phyloP scores from a whole-genome alignment of 345 rosid genomes.

The Aegle marmelos region DNA sequence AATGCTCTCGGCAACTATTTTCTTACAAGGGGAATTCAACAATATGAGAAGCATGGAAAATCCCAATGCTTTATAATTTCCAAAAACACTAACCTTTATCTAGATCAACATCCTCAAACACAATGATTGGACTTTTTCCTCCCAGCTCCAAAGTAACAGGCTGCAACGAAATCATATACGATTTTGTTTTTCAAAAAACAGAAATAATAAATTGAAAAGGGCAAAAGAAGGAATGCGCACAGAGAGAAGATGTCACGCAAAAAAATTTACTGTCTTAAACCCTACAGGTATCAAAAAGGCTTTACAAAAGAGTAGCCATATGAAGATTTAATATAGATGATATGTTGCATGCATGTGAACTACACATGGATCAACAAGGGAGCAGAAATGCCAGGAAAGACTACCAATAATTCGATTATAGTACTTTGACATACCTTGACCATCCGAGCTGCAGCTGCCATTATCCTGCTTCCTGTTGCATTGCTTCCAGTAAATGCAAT shows the following conservation, averaged over 20 bases:
- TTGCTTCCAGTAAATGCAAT: conserved; percentile 95
- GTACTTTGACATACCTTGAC: conserved; percentile 57
- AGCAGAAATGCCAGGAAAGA: background rate
- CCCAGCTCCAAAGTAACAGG: conserved; percentile 95
- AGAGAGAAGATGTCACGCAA: background rate
- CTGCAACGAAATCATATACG: conserved; percentile 39
- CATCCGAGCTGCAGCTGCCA: conserved; percentile 80
- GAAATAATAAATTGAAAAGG: background rate
- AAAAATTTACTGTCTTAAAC: background rate
- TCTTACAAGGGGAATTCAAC: conserved; percentile 4
- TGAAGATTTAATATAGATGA: background rate
- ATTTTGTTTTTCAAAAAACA: background rate
- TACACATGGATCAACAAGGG: conserved; percentile 10
- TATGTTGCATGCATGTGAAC: background rate
- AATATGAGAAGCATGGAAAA: background rate
- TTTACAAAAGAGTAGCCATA: background rate
- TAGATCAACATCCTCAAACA: conserved; percentile 89
- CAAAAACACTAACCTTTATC: conserved; percentile 62
- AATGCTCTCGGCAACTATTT: conserved; percentile 3
- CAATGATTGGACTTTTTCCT: conserved; percentile 91
- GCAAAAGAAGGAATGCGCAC: background rate
- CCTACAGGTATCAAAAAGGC: background rate
- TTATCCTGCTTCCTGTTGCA: conserved; percentile 77
- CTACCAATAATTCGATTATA: background rate
- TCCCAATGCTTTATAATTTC: conserved; percentile 1